Evolutionary conservation across 1,139 yeast genomes (phyloP).

Genomic region (Yamadazyma aaseri): DNA sequence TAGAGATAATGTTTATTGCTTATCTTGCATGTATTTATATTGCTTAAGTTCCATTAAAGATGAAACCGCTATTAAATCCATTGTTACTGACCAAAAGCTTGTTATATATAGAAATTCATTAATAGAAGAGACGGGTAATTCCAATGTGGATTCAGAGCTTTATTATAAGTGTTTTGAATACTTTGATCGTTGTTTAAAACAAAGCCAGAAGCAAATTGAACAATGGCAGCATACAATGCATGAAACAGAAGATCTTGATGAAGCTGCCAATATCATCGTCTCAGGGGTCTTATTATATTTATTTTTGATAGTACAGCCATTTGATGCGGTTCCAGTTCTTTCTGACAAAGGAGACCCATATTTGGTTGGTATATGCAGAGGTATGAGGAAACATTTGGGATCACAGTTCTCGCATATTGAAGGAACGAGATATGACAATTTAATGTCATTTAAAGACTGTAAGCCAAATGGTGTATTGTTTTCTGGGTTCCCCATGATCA

Average conservation of each 20-base stretch:
- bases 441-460: too few relatives aligned
- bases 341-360: constrained; percentile 15
- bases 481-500: constrained; percentile 1
- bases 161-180: constrained; percentile 6
- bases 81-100: neutral
- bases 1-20: constrained; percentile 17
- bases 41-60: constrained; percentile 8
- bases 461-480: neutral
- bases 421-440: constrained; percentile 1
- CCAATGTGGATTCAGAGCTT: constrained; percentile 2
- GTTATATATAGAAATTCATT: neutral
- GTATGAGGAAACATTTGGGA: constrained; percentile 6
- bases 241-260: neutral
- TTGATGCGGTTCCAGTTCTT: constrained; percentile 25
- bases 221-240: neutral
- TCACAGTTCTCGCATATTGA: constrained; percentile 3
- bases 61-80: neutral
- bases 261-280: constrained; percentile 17
- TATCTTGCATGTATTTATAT: constrained; percentile 18
- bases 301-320: constrained; percentile 30
- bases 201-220: constrained; percentile 12
- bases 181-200: constrained; percentile 8
- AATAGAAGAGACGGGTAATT: neutral
- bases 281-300: constrained; percentile 25
- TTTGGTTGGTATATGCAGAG: constrained; percentile 6